Percentiles rank a stretch among this genome's conserved stretches.
phyloP scores from a whole-genome alignment of 2,329 filamentous ascomycete species.

The Aspergillus pseudoviridinutans region DNA sequence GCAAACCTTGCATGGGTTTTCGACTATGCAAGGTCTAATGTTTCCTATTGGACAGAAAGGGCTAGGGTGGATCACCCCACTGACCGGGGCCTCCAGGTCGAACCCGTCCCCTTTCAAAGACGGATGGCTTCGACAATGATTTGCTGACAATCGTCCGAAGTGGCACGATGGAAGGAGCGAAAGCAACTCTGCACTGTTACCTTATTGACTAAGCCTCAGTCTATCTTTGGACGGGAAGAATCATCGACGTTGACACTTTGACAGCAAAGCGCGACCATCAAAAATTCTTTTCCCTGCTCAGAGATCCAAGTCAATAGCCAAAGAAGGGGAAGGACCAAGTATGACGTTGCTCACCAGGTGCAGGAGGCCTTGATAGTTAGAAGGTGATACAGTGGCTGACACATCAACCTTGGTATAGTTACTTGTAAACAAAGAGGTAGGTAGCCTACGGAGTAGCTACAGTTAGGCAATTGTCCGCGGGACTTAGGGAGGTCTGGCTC shows the following conservation, averaged over 20 bases:
- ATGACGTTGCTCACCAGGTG: neutral
- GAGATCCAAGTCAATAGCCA: neutral
- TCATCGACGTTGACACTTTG: neutral
- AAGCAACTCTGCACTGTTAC: slow-evolving; percentile 30
- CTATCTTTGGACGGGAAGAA: neutral
- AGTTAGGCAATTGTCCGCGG: no score
- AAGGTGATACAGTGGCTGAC: neutral
- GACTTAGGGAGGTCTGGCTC: neutral
- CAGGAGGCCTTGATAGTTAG: neutral
- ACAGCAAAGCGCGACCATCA: neutral
- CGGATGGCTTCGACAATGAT: slow-evolving; percentile 8
- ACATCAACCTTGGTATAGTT: neutral
- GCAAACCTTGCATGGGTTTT: slow-evolving; percentile 19
- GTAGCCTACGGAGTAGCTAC: no score
- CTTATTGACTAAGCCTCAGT: neutral
- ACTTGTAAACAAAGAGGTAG: no score
- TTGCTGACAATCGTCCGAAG: slow-evolving; percentile 9
- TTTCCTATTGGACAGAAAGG: slow-evolving; percentile 8
- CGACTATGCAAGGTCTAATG: slow-evolving; percentile 8
- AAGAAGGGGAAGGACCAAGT: neutral
- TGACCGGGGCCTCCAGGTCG: slow-evolving; percentile 1
- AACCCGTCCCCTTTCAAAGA: slow-evolving; percentile 8
- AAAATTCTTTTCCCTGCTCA: neutral
- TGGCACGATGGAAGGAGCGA: slow-evolving; percentile 14
- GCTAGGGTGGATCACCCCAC: slow-evolving; percentile 6